Base-by-base conservation (phyloP, 2,329 filamentous ascomycete genomes). In the Cladosporium halotolerans region DNA sequence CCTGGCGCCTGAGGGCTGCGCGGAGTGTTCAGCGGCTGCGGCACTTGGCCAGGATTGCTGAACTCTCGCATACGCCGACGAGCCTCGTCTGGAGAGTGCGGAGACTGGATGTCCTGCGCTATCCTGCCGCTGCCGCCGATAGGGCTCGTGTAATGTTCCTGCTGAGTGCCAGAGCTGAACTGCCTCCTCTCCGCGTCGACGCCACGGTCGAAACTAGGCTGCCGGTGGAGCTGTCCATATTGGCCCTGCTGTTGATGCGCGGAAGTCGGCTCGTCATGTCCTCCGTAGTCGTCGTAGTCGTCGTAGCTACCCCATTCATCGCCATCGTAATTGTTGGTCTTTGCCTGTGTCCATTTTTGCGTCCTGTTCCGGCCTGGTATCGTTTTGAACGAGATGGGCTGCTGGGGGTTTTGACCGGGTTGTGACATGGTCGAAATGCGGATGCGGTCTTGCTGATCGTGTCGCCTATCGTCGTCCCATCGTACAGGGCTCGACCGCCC, bases 261-360 rank as follows among this genome's bases (percentile, higher is more conserved):
- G 44, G 38, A 58, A 60, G 47, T 66, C 63, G 75, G 72, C 45
- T 72, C 68, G 33, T 72, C 68, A 40, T 75, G 71, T 34, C 79
- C 77, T 39, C 81, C 79, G 58, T 78, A 76, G 54, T 79, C 75
- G 52, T 79, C 76, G 51, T 83, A 78, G 45, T 79, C 78, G 58
- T 78, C 76, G 58, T 74, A 75, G 41, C 82, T 86, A 34, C 89
- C 92, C 91, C 92, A 96, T 66, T 96, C 92, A 63, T 95, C 90
- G 58, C 91, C 92, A 64, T 92, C 91, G 66, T 97, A 97, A 66
- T 83, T 88, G 62, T 87, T 84, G 55, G 83, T 79, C 70, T 91
- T 92, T 34, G 92, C 92, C 64, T 95, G 86, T 36, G 92, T 86
- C 92, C 92, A 97, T 80, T 95, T 95, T 72, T 85, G 88, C 52